Conservation (phyloP, 2,329 filamentous ascomycete genomes). For the Colletotrichum euphorbiae region DNA sequence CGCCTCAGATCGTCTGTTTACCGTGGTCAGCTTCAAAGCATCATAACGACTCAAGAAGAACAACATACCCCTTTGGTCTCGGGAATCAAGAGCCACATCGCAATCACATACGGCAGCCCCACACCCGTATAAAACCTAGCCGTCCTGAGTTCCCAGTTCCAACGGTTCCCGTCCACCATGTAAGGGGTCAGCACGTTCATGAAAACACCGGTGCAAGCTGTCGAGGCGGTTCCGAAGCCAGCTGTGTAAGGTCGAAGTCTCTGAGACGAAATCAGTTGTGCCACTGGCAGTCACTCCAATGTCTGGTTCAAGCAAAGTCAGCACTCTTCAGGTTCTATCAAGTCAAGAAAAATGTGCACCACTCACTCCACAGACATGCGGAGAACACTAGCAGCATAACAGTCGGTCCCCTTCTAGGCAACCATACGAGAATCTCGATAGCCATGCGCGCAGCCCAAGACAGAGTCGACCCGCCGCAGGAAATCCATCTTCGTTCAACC, state of each 20-base stretch:
- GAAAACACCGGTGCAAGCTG: constrained; percentile 41
- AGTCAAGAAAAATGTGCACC: background rate
- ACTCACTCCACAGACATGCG: constrained; percentile 44
- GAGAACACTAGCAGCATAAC: constrained; percentile 42
- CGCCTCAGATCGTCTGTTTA: constrained; percentile 40
- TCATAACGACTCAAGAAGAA: background rate
- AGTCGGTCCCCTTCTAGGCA: constrained; percentile 33
- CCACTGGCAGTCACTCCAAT: constrained; percentile 44
- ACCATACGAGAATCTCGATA: constrained; percentile 42
- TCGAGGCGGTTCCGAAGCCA: constrained; percentile 46
- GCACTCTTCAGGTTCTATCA: background rate
- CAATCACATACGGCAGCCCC: constrained; percentile 45
- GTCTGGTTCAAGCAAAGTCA: constrained; percentile 29
- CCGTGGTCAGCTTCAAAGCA: background rate
- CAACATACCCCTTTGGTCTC: constrained; percentile 39
- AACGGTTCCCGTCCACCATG: constrained; percentile 48
- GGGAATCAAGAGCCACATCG: constrained; percentile 43
- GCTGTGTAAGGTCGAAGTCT: constrained; percentile 49
- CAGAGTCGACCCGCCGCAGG: constrained; percentile 37
- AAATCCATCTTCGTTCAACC: constrained; percentile 40
- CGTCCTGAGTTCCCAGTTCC: constrained; percentile 49
- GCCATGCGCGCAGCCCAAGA: constrained; percentile 39
- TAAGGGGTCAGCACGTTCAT: constrained; percentile 46
- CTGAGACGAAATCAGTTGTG: constrained; percentile 49
- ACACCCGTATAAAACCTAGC: constrained; percentile 47